Base-by-base conservation (phyloP, 2,329 filamentous ascomycete species). In the Byssothecium circinans region DNA sequence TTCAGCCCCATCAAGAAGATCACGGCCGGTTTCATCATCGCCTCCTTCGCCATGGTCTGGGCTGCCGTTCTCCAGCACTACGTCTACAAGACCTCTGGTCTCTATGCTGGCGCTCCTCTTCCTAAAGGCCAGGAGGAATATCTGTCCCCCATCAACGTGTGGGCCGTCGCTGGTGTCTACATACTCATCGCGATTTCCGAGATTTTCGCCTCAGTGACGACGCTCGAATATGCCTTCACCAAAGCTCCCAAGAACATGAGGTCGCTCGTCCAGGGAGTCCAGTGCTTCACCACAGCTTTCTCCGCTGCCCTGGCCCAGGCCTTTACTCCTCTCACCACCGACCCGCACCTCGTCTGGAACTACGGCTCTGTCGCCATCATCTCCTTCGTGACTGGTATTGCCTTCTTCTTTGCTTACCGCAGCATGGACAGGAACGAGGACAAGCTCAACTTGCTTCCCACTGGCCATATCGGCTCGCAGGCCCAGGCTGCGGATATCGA, bases 1-100 rank as follows among this genome's bases (percentile, higher is more conserved):
- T 85, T 88, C 74, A 84, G 78, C 0, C 86, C 85, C 33, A 84
- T 89, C 71, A 88, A 84, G 75, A 83, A 82, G 64, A 90, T 91
- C 71, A 79, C 85, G 1, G 68, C 77, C 6, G 88, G 87, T 41
- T 91, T 91, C 76, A 69, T 83, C 54, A 76, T 87, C 47, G 85
- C 81, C 15, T 75, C 82, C 2, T 62, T 83, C 17, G 81, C 86
- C 2, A 84, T 84, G 71, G 67, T 82, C 17, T 81, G 78, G 49
- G 79, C 82, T 4, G 73, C 77, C 14, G 74, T 83, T 10, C 66
- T 85, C 2, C 82, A 85, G 61, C 76, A 79, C 54, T 75, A 78
- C 48, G 81, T 86, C 45, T 86, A 86, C 65, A 70, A 77, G 56
- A 74, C 74, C 0, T 78, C 74, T 4, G 79, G 77, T 35, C 75